A percentile compares a stretch with the other conserved stretches of the same genome.
These are phyloP conservation scores for Curvularia sp. DNA, from an alignment of 2,329 filamentous ascomycete species.

Conservation along the genomic window DNA sequence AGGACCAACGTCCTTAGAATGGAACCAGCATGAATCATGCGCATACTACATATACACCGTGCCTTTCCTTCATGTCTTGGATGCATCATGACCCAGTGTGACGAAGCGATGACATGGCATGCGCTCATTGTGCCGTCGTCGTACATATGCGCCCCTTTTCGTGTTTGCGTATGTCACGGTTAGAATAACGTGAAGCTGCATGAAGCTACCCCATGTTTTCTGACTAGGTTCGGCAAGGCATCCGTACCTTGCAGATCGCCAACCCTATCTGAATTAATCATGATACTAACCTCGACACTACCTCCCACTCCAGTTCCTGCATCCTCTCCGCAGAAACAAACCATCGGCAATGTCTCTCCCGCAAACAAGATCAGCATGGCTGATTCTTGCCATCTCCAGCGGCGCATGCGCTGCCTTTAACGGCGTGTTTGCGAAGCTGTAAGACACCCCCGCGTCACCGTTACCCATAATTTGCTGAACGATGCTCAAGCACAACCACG, in stretches of 20 bases:
- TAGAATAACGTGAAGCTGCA: slow-evolving; percentile 5
- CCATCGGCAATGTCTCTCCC: slow-evolving; percentile 32
- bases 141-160: not conserved
- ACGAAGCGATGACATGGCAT: not conserved
- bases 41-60: not conserved
- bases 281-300: not conserved
- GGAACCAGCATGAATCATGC: slow-evolving; percentile 7
- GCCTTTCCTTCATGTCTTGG: not conserved
- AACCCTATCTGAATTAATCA: slow-evolving; percentile 8
- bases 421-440: slow-evolving; percentile 85
- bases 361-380: slow-evolving; percentile 51
- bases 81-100: not conserved
- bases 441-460: slow-evolving; percentile 39
- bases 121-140: not conserved
- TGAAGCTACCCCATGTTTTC: slow-evolving; percentile 11
- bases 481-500: slow-evolving; percentile 63
- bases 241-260: slow-evolving; percentile 28
- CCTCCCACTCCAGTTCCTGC: slow-evolving; percentile 7
- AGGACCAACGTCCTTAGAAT: slow-evolving; percentile 5
- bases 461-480: slow-evolving; percentile 14
- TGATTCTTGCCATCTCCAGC: slow-evolving; percentile 74
- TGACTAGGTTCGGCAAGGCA: slow-evolving; percentile 30
- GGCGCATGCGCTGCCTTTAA: slow-evolving; percentile 82
- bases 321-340: slow-evolving; percentile 2
- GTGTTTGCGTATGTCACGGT: not conserved